These are phyloP conservation scores for Aotearoamyces nothofagi DNA, from an alignment of 2,329 filamentous ascomycete genomes.

Conservation along the genomic window DNA sequence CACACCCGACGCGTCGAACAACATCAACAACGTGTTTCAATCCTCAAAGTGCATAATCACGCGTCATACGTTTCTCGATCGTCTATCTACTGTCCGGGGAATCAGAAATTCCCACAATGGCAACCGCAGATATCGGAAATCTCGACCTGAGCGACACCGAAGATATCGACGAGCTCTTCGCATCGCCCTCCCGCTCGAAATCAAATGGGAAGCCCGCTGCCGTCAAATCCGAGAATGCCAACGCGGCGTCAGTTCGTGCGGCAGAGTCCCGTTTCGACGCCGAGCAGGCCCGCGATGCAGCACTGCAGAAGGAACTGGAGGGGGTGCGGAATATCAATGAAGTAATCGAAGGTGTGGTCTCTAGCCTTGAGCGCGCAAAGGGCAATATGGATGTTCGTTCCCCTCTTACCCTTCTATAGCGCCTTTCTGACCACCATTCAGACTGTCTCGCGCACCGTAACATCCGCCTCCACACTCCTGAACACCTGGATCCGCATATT, in stretches of 20 bases:
- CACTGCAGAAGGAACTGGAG: conserved; percentile 64
- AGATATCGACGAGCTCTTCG: conserved; percentile 39
- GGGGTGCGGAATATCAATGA: conserved; percentile 76
- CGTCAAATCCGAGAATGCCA: conserved; percentile 23
- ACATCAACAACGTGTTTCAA: neutral
- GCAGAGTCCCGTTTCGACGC: conserved; percentile 40
- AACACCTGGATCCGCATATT: conserved; percentile 95
- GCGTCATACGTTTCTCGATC: neutral
- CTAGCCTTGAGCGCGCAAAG: conserved; percentile 55
- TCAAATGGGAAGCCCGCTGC: conserved; percentile 11
- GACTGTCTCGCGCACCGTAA: conserved; percentile 77
- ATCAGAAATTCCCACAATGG: conserved; percentile 8
- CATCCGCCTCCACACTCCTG: conserved; percentile 74
- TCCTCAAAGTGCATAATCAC: neutral
- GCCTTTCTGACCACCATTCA: conserved; percentile 20
- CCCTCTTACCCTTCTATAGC: conserved; percentile 4
- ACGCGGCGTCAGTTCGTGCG: conserved; percentile 24
- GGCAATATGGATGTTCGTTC: conserved; percentile 58
- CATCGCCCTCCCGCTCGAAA: conserved; percentile 31
- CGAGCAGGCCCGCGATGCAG: conserved; percentile 55
- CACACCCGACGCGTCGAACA: no score
- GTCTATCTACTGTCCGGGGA: neutral
- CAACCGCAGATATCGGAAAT: conserved; percentile 32
- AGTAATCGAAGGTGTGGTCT: conserved; percentile 66
- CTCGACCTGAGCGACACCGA: conserved; percentile 35